phyloP scores from a whole-genome alignment of 805 yeast species.

The Peterozyma toletana region DNA sequence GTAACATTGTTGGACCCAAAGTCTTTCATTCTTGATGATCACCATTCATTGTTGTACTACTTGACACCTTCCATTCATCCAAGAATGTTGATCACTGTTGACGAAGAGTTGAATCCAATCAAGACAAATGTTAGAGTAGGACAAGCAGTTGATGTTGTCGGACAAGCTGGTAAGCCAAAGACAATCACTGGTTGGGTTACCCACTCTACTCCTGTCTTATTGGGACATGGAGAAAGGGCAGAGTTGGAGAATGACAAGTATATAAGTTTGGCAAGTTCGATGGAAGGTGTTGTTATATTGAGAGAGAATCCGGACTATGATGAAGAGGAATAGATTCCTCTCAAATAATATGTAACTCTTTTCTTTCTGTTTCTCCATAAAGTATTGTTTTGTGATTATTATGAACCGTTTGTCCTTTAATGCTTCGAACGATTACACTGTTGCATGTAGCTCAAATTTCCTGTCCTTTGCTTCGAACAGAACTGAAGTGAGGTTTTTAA shows the following conservation, averaged over 20 bases:
- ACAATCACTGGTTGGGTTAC: constrained; percentile 99
- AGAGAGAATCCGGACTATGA: constrained; percentile 83
- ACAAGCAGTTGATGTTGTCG: constrained; percentile 97
- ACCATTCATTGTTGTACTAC: constrained; percentile 68
- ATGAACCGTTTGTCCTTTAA: too few species aligned
- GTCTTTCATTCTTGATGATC: constrained; percentile 67
- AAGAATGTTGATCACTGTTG: constrained; percentile 86
- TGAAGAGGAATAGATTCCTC: constrained; percentile 38
- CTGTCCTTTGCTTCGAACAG: too few species aligned
- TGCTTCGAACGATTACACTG: too few species aligned
- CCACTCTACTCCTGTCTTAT: constrained; percentile 92
- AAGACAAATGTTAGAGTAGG: constrained; percentile 98
- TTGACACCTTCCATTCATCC: constrained; percentile 88
- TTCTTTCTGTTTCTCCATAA: background rate
- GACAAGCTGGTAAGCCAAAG: constrained; percentile 98
- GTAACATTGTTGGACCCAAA: constrained; percentile 83
- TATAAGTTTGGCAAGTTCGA: constrained; percentile 66
- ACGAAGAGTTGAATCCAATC: constrained; percentile 82
- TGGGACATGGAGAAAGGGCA: constrained; percentile 93
- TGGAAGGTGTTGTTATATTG: constrained; percentile 91
- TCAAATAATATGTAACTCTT: background rate
- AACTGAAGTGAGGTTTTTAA: too few species aligned
- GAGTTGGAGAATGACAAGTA: constrained; percentile 95
- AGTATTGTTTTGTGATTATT: background rate
- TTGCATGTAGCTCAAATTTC: too few species aligned